Evolutionary conservation across 129 eudicot species (phyloP).

Genomic region (Saposhnikovia divaricata): DNA sequence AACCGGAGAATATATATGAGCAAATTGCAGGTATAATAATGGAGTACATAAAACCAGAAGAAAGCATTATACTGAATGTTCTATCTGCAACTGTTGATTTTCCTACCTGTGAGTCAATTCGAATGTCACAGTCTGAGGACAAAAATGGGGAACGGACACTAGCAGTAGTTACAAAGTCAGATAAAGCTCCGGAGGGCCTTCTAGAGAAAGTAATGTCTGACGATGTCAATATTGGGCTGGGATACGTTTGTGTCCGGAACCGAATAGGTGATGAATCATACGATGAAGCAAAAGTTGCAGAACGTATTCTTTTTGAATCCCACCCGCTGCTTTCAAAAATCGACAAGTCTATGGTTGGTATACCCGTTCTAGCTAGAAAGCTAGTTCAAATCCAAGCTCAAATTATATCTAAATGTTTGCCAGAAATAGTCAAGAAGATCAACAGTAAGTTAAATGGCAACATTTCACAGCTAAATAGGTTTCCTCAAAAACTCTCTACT

Average conservation of each 20-base stretch:
- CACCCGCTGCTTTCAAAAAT: background rate
- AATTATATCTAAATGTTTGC: conserved; percentile 3
- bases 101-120: too few species aligned
- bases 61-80: too few species aligned
- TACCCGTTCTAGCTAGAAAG: background rate
- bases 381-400: background rate
- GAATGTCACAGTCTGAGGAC: too few species aligned
- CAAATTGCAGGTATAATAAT: background rate
- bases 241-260: background rate
- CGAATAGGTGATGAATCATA: background rate
- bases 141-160: too few species aligned
- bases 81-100: too few species aligned
- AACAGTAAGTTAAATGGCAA: background rate
- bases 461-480: background rate
- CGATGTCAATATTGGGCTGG: too few species aligned
- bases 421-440: background rate
- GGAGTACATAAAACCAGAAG: conserved; percentile 1
- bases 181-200: too few species aligned
- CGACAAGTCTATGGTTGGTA: conserved; percentile 1
- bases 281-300: background rate
- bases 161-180: too few species aligned
- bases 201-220: too few species aligned
- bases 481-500: background rate
- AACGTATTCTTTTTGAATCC: background rate
- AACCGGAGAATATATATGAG: background rate